Percentiles rank a stretch among this genome's conserved stretches.
Conservation (phyloP, 2,329 filamentous ascomycete species). For the Onygenales sp. region DNA sequence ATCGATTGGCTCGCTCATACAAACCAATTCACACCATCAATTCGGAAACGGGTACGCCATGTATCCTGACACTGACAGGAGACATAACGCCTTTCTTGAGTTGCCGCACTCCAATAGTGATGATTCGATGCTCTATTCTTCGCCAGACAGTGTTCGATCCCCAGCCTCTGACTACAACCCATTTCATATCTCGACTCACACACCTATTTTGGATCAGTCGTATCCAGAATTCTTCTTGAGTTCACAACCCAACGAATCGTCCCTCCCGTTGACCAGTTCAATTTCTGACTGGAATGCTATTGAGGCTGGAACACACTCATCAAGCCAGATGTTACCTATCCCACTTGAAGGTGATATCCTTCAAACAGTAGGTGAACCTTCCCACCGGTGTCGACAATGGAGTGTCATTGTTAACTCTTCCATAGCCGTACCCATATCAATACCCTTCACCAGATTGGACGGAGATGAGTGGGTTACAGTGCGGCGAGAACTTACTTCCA, state of each 20-base stretch:
- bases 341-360: conserved; percentile 26
- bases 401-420: conserved; percentile 8
- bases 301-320: conserved; percentile 19
- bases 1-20: conserved; percentile 1
- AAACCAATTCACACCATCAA: not conserved
- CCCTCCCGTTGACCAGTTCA: conserved; percentile 22
- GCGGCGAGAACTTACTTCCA: conserved; percentile 28
- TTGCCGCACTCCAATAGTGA: conserved; percentile 29
- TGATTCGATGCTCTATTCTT: conserved; percentile 34
- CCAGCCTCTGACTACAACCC: conserved; percentile 28
- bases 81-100: conserved; percentile 18
- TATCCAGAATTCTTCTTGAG: conserved; percentile 26
- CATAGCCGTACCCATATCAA: conserved; percentile 28
- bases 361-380: conserved; percentile 26
- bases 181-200: conserved; percentile 21
- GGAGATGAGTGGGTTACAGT: conserved; percentile 26
- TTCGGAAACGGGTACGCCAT: conserved; percentile 11
- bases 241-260: conserved; percentile 24
- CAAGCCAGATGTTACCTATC: conserved; percentile 24
- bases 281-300: conserved; percentile 25
- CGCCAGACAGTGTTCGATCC: conserved; percentile 36
- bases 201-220: conserved; percentile 22
- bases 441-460: conserved; percentile 32
- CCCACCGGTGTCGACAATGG: conserved; percentile 34
- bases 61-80: not conserved